Conservation (phyloP, 2,329 filamentous ascomycete genomes). For the Cercospora zeina region DNA sequence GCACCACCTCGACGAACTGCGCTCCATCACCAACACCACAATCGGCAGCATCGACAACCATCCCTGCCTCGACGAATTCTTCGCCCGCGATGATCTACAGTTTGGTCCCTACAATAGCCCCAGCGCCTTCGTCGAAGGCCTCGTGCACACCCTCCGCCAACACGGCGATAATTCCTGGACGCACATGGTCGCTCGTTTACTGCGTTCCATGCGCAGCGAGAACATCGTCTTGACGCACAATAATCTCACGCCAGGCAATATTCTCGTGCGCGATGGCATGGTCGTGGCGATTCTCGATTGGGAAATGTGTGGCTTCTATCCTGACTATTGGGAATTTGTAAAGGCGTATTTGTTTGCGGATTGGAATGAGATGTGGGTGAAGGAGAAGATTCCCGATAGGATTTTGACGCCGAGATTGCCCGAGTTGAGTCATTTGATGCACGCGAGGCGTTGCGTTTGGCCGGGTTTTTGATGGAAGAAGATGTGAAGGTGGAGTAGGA, state of each 20-base stretch:
- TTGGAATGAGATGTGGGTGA: conserved; percentile 16
- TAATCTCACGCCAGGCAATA: conserved; percentile 27
- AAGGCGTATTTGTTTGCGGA: conserved; percentile 19
- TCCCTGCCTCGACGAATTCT: conserved; percentile 17
- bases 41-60: conserved; percentile 11
- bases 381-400: conserved; percentile 16
- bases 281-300: conserved; percentile 27
- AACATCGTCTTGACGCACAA: conserved; percentile 26
- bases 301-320: conserved; percentile 25
- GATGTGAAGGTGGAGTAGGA: not conserved
- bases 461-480: not conserved
- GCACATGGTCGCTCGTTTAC: conserved; percentile 11
- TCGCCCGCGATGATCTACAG: not conserved
- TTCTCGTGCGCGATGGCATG: conserved; percentile 24
- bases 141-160: conserved; percentile 4
- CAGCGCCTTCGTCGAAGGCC: conserved; percentile 9
- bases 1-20: conserved; percentile 15
- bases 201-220: conserved; percentile 12
- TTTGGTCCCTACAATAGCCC: conserved; percentile 5
- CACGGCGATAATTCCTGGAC: conserved; percentile 7
- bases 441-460: conserved; percentile 15
- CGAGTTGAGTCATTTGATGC: conserved; percentile 13
- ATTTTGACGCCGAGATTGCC: conserved; percentile 14
- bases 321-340: conserved; percentile 25
- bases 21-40: conserved; percentile 8